Base-by-base conservation (phyloP, 75 land plant species). In the Selaginella tamariscina region DNA sequence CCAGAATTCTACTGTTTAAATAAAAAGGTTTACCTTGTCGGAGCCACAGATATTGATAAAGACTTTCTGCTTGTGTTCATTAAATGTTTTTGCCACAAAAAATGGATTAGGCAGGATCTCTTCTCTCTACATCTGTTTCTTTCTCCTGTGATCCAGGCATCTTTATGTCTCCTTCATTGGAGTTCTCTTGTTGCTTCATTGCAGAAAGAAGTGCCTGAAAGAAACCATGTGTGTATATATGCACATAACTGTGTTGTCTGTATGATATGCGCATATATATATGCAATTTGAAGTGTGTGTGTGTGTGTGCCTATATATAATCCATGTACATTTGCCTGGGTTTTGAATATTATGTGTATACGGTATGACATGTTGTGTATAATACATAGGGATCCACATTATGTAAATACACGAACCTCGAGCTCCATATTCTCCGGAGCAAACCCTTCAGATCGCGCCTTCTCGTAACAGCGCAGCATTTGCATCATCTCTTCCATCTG, bases 31-130 rank as follows among this genome's bases (percentile, higher is more conserved):
- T 64, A 72, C 74, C 69, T 72, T 67, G 20, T 65, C 68, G 56
- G 74, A 72, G 27, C 74, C 74, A 33, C 74, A 72, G 2, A 72
- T 30, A 29, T 72, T 72, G 70, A 72, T 72, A 69, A 66, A 72
- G 30, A 72, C 63, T 27, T 67, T 72, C 62, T 72, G 69, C 28
- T 67, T 32, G 49, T 72, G 65, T 27, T 66, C 74, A n/a, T 65
- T 72, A 30, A 29, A 56, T 15, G 74, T 72, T 29, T 72, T 72
- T 44, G 66, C 71, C 8, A 72, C 74, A n/a, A 72, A 72, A 69
- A 72, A 72, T 31, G 74, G 71, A 32, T 72, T 72, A 0, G 74
- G 74, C 32, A 72, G 29, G 23, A 66, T 54, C 0, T 65, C 60
- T 24, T 72, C 74, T 65, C 1, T 54, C 66, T 33, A 27, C 24